Percentiles rank a stretch among this genome's conserved stretches.
These are phyloP conservation scores for Poa annua DNA, from an alignment of 176 grass and related monocot species.

Conservation along the genomic window DNA sequence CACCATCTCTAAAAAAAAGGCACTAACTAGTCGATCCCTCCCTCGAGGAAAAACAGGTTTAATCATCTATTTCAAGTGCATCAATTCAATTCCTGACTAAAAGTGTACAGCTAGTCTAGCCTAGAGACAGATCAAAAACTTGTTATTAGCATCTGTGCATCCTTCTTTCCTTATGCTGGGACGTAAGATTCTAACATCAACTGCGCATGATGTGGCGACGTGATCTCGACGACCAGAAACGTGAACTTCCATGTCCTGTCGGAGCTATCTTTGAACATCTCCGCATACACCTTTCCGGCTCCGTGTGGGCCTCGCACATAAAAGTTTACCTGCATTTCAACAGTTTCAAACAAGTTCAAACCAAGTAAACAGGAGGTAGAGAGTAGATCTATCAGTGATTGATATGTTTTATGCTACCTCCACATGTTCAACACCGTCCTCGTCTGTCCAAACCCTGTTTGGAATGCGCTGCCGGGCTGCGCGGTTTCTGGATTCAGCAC, in stretches of 20 bases:
- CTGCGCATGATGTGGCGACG: conserved; percentile 65
- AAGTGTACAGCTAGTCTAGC: too few species aligned
- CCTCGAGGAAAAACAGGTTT: too few species aligned
- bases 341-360: not conserved
- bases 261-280: conserved; percentile 86
- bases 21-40: too few species aligned
- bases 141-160: too few species aligned
- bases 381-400: not conserved
- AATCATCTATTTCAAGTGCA: too few species aligned
- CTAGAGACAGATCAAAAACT: too few species aligned
- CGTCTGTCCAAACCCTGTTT: conserved; percentile 93
- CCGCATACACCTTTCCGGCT: conserved; percentile 80
- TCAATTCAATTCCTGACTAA: too few species aligned
- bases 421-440: conserved; percentile 83
- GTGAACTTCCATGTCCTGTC: conserved; percentile 89
- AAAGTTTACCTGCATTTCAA: conserved; percentile 69
- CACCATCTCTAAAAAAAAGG: too few species aligned
- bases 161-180: conserved; percentile 58
- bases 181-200: conserved; percentile 94
- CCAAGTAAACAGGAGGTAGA: not conserved
- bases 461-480: conserved; percentile 86
- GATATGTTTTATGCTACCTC: conserved; percentile 19
- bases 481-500: conserved; percentile 89
- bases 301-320: conserved; percentile 85
- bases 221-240: conserved; percentile 85